Evolutionary conservation across 306 rosid species (phyloP).

Genomic region (Lablab purpureus): DNA sequence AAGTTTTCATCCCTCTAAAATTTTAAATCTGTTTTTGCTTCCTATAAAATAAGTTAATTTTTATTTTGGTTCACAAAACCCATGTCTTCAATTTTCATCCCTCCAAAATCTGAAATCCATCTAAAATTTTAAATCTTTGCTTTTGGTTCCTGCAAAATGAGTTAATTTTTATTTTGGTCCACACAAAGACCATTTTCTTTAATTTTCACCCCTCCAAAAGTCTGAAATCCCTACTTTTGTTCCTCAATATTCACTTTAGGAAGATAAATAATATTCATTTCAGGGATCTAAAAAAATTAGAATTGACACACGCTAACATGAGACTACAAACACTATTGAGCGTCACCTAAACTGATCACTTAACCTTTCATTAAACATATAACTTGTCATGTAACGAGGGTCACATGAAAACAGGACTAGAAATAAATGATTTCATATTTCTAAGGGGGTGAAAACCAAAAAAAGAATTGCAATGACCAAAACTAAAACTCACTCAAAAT

Average conservation of each 20-base stretch:
- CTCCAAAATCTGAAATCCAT: neutral
- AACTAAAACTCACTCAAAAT: neutral
- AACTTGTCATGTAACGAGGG: neutral
- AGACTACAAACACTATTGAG: neutral
- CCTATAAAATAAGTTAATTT: too few relatives aligned
- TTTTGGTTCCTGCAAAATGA: neutral
- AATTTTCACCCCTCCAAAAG: neutral
- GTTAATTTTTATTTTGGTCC: neutral
- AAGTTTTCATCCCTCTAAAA: too few relatives aligned
- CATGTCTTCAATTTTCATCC: neutral
- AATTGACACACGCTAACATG: neutral
- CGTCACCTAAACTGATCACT: neutral
- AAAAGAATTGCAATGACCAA: neutral
- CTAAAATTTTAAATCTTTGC: neutral
- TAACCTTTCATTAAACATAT: neutral
- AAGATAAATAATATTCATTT: too few relatives aligned
- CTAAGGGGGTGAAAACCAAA: neutral
- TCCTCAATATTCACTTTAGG: neutral
- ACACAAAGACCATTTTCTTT: too few relatives aligned
- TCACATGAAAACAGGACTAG: neutral
- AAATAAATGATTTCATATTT: too few relatives aligned
- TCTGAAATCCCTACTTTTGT: neutral
- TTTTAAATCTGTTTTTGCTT: neutral
- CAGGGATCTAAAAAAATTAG: neutral
- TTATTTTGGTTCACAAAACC: neutral